A percentile compares a stretch with the other conserved stretches of the same genome.
Conservation (phyloP, 805 yeast species). For the Candida gorgasii region DNA sequence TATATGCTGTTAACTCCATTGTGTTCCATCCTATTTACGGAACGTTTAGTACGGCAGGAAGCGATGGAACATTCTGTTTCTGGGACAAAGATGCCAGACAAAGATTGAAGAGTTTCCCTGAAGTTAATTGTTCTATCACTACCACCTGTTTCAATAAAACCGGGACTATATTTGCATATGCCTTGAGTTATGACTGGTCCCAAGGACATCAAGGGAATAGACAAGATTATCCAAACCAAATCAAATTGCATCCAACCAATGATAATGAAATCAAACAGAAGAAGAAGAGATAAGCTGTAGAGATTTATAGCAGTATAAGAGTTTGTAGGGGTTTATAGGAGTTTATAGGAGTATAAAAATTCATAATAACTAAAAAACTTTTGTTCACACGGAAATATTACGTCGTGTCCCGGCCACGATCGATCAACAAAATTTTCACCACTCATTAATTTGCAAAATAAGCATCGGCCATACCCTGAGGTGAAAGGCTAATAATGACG, state of each 20-base stretch:
- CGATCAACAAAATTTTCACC: slow-evolving; percentile 5
- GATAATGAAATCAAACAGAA: slow-evolving; percentile 82
- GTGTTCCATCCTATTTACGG: slow-evolving; percentile 88
- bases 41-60: slow-evolving; percentile 90
- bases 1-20: slow-evolving; percentile 79
- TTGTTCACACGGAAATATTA: background rate
- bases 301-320: too few relatives aligned
- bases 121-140: slow-evolving; percentile 66
- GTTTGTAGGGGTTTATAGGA: too few relatives aligned
- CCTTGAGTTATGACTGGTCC: slow-evolving; percentile 93
- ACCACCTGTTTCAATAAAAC: slow-evolving; percentile 78
- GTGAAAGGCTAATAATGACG: background rate
- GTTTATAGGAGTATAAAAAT: too few relatives aligned
- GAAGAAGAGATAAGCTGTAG: slow-evolving; percentile 31
- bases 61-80: slow-evolving; percentile 90
- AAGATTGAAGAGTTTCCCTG: slow-evolving; percentile 78
- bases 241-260: slow-evolving; percentile 79
- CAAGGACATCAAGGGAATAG: slow-evolving; percentile 82
- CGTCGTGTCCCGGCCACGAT: background rate
- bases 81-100: slow-evolving; percentile 96
- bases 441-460: slow-evolving; percentile 5
- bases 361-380: background rate
- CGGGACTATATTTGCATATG: slow-evolving; percentile 88
- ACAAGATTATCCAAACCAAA: slow-evolving; percentile 69
- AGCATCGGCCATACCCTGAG: slow-evolving; percentile 3